Conservation (phyloP, 106 monocot species). For the Dendrobium officinale region DNA sequence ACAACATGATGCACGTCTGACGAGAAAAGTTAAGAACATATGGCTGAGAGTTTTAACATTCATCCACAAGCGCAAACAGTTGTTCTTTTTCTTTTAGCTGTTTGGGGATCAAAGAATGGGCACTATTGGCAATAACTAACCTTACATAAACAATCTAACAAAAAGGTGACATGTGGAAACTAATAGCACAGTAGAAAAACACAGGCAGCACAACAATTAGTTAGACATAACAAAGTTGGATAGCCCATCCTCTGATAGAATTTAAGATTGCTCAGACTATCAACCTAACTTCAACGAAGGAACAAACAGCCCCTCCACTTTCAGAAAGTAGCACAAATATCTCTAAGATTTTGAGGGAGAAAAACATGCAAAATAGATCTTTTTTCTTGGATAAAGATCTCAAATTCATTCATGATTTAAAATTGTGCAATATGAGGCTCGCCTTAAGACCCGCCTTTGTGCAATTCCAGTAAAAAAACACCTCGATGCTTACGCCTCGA, state of each 20-base stretch:
- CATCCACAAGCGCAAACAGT: too few species aligned
- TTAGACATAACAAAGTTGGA: neutral
- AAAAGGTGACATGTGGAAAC: neutral
- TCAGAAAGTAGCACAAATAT: neutral
- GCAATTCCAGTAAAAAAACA: too few species aligned
- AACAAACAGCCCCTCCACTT: neutral
- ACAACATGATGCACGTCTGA: neutral
- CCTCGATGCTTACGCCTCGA: too few species aligned
- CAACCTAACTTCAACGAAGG: neutral
- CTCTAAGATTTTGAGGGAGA: neutral
- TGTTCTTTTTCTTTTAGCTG: neutral
- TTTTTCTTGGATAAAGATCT: neutral
- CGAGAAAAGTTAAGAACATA: too few species aligned
- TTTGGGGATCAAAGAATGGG: neutral
- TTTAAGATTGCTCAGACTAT: neutral
- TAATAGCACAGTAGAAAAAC: neutral
- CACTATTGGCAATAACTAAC: neutral
- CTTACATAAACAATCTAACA: neutral
- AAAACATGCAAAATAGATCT: neutral
- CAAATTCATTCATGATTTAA: neutral
- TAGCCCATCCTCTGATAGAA: neutral
- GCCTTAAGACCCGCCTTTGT: too few species aligned
- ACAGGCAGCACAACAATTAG: neutral
- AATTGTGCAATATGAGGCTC: too few species aligned
- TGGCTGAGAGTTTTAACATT: too few species aligned